Base-by-base conservation (phyloP, 2,329 filamentous ascomycete genomes). In the Catunica adiposa region DNA sequence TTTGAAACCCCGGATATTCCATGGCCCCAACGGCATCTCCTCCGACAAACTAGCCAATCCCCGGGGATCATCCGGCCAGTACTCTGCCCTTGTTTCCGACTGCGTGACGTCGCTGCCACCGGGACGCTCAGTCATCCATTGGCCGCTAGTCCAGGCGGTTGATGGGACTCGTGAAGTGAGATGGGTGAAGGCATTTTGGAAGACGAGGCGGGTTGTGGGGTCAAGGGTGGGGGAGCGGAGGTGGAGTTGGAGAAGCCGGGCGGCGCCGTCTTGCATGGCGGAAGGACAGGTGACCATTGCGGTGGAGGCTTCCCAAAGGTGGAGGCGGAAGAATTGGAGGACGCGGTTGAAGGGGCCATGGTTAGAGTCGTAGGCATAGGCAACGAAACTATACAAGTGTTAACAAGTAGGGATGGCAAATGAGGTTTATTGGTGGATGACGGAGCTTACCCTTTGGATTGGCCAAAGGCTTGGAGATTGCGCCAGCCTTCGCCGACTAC, bases 41-140 rank as follows among this genome's bases (percentile, higher is more conserved):
- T 57, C 46, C 9, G 40, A 22, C 22, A 29, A 20, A 26, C 42
- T 50, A 3, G 42, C 51, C 3, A 54, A 9, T n/a, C 20, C 25
- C 5, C 9, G 6, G 9, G 20, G 17, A 3, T 38, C n/a, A 14
- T 8, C 20, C n/a, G 17, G 17, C 20, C n/a, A 11, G 22, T 17
- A 37, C 25, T 57, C 66, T 2, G 81, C 80, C 3, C 76, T 66
- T 0, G 83, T 86, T 65, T 87, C 83, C 0, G 80, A 84, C 38
- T 75, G 72, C 2, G 78, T 79, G 1, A 86, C 80, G 62, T 87
- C 83, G 60, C 80, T 84, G 0, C 83, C 83, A 1, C 83, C 83
- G 0, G 74, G 72, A 1, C 83, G 72, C 61, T 86, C 83, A 0
- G 83, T 87, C 83, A 87, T 86, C 83, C 84, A 87, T 64, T 87